Base-by-base conservation (phyloP, 164 flowering plant species). In the Vitis cinerea region DNA sequence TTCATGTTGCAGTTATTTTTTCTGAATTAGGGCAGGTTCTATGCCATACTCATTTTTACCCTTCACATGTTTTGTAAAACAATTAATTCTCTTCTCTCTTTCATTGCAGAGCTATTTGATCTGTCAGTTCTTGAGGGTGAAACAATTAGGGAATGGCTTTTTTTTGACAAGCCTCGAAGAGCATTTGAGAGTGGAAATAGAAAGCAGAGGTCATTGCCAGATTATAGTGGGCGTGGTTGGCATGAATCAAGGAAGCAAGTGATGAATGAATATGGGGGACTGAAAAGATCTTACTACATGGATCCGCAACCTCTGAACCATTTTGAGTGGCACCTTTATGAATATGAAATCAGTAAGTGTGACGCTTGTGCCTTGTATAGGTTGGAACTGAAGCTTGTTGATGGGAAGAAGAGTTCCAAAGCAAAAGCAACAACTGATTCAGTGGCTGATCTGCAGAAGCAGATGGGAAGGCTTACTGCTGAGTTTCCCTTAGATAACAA, bases 211-310 rank as follows among this genome's bases (percentile, higher is more conserved):
- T 92, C 98, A 47, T 73, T 96, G 80, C 99, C 99, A 31, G 99
- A 96, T 86, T 93, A 96, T 76, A 80, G 79, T 72, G 99, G 98
- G 0, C 97, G 98, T 50, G 99, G 99, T 70, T 96, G 99, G 99
- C 99, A 96, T 72, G 99, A 93, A 73, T 93, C 99, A 44, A 84
- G 99, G 81, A 96, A 96, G 84, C 98, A 96, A 83, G 89, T 88
- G 76, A 85, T 93, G 90, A 89, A 85, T 71, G 98, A 93, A 73
- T 84, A 71, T 83, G 96, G 90, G 50, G 97, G 99, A 12, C 78
- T 87, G 75, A 93, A 93, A 86, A 85, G 98, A 81, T 93, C 98
- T 54, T 93, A 96, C 70, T 96, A 96, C 76, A 96, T 96, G 99
- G 98, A 96, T 71, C 99, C 99, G 54, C 98, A 96, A 59, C 99